phyloP scores from a whole-genome alignment of 2,329 filamentous ascomycete genomes.

The Nannizziopsis arthrosporioides region DNA sequence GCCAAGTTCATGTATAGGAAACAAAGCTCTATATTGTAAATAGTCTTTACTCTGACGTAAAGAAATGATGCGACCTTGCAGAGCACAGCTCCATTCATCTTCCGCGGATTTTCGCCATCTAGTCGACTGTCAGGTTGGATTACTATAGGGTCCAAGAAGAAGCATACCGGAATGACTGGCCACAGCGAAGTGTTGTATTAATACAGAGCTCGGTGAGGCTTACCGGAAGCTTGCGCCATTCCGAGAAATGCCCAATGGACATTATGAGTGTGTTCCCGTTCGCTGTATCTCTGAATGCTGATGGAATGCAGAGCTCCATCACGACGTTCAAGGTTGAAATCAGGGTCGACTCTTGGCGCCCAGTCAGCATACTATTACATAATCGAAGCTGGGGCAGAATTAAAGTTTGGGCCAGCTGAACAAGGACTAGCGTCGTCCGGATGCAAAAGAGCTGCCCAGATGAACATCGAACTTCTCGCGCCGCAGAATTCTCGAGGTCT shows the following conservation, averaged over 20 bases:
- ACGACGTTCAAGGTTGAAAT: not conserved
- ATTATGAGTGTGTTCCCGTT: constrained; percentile 16
- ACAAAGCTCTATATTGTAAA: constrained; percentile 69
- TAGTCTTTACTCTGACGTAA: constrained; percentile 68
- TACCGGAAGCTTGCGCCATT: constrained; percentile 81
- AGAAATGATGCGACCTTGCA: constrained; percentile 74
- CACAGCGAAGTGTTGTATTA: constrained; percentile 85
- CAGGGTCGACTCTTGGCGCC: not conserved
- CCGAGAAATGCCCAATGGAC: constrained; percentile 44
- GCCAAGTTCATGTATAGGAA: constrained; percentile 21
- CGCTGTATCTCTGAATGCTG: not conserved
- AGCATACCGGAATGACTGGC: constrained; percentile 69
- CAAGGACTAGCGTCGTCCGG: not conserved
- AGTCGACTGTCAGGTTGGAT: constrained; percentile 5
- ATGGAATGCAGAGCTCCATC: not conserved
- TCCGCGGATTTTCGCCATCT: constrained; percentile 74
- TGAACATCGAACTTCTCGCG: constrained; percentile 3
- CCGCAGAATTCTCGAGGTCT: not conserved
- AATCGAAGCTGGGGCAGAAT: not conserved
- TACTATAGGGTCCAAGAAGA: not conserved
- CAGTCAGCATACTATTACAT: not conserved
- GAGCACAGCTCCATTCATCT: constrained; percentile 80
- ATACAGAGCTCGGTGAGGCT: constrained; percentile 79
- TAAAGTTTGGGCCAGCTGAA: not conserved
- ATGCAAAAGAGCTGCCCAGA: constrained; percentile 1